Conservation (phyloP, 768 basidiomycete genomes). For the Suillus discolor region DNA sequence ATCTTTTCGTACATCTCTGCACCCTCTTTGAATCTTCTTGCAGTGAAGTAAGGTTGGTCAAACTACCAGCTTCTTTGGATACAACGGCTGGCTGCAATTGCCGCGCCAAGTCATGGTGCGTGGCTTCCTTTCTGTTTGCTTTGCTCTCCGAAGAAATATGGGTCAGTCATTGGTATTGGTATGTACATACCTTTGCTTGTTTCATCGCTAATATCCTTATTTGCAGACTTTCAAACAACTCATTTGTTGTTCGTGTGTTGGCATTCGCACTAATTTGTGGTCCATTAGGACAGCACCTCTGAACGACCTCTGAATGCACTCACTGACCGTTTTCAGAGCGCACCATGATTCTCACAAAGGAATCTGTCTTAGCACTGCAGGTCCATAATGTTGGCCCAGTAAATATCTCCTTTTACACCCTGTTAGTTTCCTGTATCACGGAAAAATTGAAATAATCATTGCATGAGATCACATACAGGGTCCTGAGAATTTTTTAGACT, state of each 20-base stretch:
- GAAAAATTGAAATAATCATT: neutral
- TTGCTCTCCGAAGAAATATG: neutral
- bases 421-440: neutral
- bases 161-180: neutral
- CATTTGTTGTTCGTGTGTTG: too few species aligned
- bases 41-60: neutral
- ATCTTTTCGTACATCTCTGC: neutral
- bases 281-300: too few species aligned
- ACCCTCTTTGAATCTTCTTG: neutral
- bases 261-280: too few species aligned
- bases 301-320: neutral
- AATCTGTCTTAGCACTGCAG: neutral
- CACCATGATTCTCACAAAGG: neutral
- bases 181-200: neutral
- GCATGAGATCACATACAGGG: too few species aligned
- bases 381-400: neutral
- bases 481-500: too few species aligned
- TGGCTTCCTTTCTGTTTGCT: neutral
- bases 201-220: neutral
- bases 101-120: neutral
- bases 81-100: neutral
- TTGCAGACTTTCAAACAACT: neutral
- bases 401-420: too few species aligned
- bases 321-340: neutral
- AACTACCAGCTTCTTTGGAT: neutral